Conservation (phyloP, 768 basidiomycete species). For the Sarcodon sp. region DNA sequence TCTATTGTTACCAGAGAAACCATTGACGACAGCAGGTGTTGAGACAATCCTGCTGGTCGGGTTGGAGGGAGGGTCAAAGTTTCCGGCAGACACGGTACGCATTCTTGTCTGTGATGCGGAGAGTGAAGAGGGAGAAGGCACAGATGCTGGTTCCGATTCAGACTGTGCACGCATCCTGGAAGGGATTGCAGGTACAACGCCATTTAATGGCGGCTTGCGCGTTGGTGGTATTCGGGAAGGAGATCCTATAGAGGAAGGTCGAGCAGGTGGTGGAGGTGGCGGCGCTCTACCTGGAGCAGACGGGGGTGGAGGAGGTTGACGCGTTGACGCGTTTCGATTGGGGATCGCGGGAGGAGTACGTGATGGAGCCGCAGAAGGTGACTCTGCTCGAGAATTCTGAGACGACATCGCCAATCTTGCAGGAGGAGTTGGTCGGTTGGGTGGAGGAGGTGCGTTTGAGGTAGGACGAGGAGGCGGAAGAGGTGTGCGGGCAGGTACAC, state of each 20-base stretch:
- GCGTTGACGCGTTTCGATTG: constrained; percentile 5
- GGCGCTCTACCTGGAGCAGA: constrained; percentile 1
- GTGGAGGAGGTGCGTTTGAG: constrained; percentile 14
- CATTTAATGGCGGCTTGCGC: constrained; percentile 7
- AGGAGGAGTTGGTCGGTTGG: constrained; percentile 27
- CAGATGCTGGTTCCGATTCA: background rate
- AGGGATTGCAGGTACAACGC: background rate
- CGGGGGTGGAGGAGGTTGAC: constrained; percentile 10
- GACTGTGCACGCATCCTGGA: background rate
- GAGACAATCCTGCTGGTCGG: constrained; percentile 8
- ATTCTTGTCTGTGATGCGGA: constrained; percentile 15
- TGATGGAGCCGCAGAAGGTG: constrained; percentile 16
- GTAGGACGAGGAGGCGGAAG: constrained; percentile 3
- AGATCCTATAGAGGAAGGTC: constrained; percentile 1
- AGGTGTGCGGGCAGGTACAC: constrained; percentile 11
- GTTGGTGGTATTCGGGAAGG: constrained; percentile 8
- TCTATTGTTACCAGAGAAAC: constrained; percentile 8
- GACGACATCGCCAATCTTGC: constrained; percentile 14
- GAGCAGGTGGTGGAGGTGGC: constrained; percentile 8
- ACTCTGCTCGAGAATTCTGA: constrained; percentile 20
- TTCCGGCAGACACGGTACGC: constrained; percentile 8
- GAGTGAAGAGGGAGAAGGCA: constrained; percentile 5
- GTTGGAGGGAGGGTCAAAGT: constrained; percentile 10
- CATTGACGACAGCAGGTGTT: background rate
- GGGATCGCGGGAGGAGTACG: constrained; percentile 6